Evolutionary conservation across 371 early-diverging fungal genomes (phyloP), one percentile per base, ranked within the genome.

Genomic region (Haplosporangium sp.): DNA sequence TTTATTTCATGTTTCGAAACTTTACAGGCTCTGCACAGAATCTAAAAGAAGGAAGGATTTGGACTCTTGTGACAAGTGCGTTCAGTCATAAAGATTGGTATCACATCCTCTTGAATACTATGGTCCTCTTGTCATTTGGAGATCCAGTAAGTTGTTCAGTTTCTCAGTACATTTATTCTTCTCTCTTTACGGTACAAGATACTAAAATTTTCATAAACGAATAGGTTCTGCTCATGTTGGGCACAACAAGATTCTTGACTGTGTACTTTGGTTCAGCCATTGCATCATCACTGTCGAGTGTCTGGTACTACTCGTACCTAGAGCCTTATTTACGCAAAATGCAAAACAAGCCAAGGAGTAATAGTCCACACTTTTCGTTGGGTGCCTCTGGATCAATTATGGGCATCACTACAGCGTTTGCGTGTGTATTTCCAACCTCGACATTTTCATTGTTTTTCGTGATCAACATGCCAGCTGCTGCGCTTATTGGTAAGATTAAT

Each of bases 381-480:
- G 81, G 81, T 2, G 81, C 81, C 15, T 79, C 81, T 55, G 81
- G 81, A 3, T 55, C 81, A 15, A 42, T 79, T 17, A 79, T 74
- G 74, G 81, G 81, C 0, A 63, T 79, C 35, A 71, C 74, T 3
- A 74, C 81, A 0, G 74, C 81, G 4, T 74, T 68, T 52, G 81
- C 81, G 2, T 79, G 81, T 34, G 74, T 79, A 2, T 55, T 71
- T 67, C 90, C 90, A 20, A 65, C 65, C 61, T 81, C 90, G 2
- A 85, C 83, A 2, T 90, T 88, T 63, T 71, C 87, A 5, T 67
- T 90, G 17, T 90, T 90, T 72, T 90, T 90, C 64, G 75, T 90
- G 27, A 72, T 89, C 40, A 89, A 87, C 19, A 86, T 90, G 87
- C 89, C 89, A 20, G 90, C 90, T 0, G 76, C 84, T 27, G 86